Percentiles rank a stretch among this genome's conserved stretches.
Conservation (phyloP, 2,329 filamentous ascomycete genomes). For the Apiospora pterosperma region DNA sequence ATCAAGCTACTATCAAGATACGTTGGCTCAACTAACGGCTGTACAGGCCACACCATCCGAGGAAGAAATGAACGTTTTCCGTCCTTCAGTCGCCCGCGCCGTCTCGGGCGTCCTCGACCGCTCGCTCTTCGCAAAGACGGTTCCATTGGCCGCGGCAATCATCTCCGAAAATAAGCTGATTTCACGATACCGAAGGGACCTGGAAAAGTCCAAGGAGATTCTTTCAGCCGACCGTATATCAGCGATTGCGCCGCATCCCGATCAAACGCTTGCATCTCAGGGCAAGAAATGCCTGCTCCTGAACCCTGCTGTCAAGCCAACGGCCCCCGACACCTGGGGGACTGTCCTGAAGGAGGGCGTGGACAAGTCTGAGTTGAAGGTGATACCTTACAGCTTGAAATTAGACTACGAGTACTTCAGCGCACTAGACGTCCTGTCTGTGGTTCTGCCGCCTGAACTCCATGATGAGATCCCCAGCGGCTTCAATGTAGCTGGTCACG, state of each 20-base stretch:
- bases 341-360: conserved; percentile 65
- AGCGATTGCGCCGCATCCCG: conserved; percentile 61
- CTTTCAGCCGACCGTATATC: conserved; percentile 61
- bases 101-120: conserved; percentile 79
- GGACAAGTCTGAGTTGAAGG: conserved; percentile 61
- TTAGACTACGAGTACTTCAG: conserved; percentile 75
- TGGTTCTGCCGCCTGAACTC: conserved; percentile 76
- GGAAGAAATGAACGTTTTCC: conserved; percentile 54
- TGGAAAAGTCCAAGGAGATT: conserved; percentile 65
- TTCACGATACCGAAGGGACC: conserved; percentile 62
- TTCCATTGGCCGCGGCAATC: conserved; percentile 75
- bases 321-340: conserved; percentile 75
- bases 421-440: conserved; percentile 66
- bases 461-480: conserved; percentile 80
- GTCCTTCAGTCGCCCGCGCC: conserved; percentile 72
- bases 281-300: conserved; percentile 63
- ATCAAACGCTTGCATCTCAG: conserved; percentile 44
- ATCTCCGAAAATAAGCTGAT: conserved; percentile 75
- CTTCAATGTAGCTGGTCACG: conserved; percentile 86
- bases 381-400: conserved; percentile 72
- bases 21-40: background rate
- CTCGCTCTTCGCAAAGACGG: conserved; percentile 72
- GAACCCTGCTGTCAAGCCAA: conserved; percentile 49
- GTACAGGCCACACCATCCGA: background rate
- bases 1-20: background rate